Conservation (phyloP, 2,329 filamentous ascomycete genomes). For the Fusarium burgessii region DNA sequence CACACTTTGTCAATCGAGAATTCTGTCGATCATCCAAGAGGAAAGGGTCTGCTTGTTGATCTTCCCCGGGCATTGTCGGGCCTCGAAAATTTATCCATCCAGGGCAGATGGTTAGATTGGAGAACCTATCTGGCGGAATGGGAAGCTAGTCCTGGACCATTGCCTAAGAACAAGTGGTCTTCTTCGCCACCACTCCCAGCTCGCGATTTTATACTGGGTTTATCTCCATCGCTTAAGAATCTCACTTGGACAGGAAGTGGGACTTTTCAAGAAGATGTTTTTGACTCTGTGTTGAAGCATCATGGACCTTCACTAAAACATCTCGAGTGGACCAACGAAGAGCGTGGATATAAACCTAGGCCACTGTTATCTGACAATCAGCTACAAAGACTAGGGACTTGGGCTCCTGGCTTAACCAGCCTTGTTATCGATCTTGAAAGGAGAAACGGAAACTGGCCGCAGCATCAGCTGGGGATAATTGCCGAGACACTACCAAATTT, state of each 20-base stretch:
- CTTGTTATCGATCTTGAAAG: conserved; percentile 16
- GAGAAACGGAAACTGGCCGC: background rate
- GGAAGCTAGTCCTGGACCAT: background rate
- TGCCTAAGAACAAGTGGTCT: background rate
- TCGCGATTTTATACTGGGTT: conserved; percentile 1
- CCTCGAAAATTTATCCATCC: background rate
- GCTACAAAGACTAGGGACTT: background rate
- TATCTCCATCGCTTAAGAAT: background rate
- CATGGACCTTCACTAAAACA: conserved; percentile 11
- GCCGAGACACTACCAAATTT: conserved; percentile 4
- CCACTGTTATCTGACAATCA: background rate
- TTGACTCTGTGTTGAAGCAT: conserved; percentile 5
- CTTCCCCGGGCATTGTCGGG: background rate
- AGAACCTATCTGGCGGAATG: background rate
- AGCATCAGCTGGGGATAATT: conserved; percentile 2
- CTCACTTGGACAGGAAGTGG: conserved; percentile 10
- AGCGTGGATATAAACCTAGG: background rate
- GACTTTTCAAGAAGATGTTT: background rate
- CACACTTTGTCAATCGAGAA: conserved; percentile 10
- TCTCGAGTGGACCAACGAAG: conserved; percentile 22
- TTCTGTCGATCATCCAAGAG: accelerated
- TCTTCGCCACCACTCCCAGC: background rate
- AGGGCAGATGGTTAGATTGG: conserved; percentile 12
- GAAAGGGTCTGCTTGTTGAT: background rate
- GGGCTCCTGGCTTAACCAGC: conserved; percentile 1